Evolutionary conservation across 805 yeast species (phyloP).

Genomic region (Metschnikowia orientalis): DNA sequence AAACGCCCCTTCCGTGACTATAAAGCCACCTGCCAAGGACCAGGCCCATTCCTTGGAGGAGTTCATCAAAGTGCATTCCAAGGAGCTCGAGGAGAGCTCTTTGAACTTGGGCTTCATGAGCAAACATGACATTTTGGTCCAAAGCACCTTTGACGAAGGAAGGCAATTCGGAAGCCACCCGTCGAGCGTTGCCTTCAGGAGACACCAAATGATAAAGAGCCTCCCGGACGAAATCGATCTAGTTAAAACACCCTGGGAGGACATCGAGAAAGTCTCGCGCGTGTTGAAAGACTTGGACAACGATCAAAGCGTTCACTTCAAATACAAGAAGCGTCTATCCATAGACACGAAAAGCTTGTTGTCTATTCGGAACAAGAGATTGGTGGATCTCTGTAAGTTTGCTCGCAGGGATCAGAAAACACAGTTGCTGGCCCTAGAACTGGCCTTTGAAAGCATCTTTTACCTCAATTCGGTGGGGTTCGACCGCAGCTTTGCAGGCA

Average conservation of each 20-base stretch:
- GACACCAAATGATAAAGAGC: conserved; percentile 26
- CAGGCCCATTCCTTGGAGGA: conserved; percentile 8
- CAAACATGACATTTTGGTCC: conserved; percentile 33
- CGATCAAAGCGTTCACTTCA: conserved; percentile 35
- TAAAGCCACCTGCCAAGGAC: conserved; percentile 2
- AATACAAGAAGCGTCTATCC: conserved; percentile 31
- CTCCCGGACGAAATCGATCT: conserved; percentile 37
- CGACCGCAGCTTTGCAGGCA: conserved; percentile 36
- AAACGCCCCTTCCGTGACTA: conserved; percentile 1
- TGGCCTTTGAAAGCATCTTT: conserved; percentile 25
- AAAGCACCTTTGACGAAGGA: conserved; percentile 34
- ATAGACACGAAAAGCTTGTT: conserved; percentile 32
- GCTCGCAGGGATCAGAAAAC: conserved; percentile 33
- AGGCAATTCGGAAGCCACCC: conserved; percentile 30
- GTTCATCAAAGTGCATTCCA: conserved; percentile 8
- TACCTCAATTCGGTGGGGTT: conserved; percentile 41
- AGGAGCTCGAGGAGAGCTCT: conserved; percentile 21
- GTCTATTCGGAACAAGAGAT: conserved; percentile 26
- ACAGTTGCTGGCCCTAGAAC: conserved; percentile 27
- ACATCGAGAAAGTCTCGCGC: conserved; percentile 30
- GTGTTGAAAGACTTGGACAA: conserved; percentile 30
- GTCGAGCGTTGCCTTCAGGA: conserved; percentile 33
- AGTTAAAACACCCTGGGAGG: conserved; percentile 25
- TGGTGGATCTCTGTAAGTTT: conserved; percentile 33
- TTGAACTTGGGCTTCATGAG: conserved; percentile 34